phyloP scores from a whole-genome alignment of 768 basidiomycete species.

The Tulasnella sp. region DNA sequence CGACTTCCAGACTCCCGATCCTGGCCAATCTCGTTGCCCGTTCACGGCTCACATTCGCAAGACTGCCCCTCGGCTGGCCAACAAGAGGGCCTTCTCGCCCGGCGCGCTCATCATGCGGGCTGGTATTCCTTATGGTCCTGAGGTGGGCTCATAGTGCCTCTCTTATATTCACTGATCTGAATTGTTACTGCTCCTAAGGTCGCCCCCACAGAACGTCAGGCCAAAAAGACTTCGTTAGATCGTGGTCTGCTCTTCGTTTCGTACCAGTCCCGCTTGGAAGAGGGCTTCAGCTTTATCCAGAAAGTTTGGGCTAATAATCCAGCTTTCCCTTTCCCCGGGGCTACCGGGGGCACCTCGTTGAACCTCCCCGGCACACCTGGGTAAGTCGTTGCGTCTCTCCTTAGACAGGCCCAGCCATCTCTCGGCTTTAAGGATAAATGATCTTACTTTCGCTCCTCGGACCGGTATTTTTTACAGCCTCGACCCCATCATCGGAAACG shows the following conservation, averaged over 20 bases:
- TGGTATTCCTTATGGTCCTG: slow-evolving; percentile 23
- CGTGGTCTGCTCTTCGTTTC: slow-evolving; percentile 24
- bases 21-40: slow-evolving; percentile 18
- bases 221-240: background rate
- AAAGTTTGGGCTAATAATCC: background rate
- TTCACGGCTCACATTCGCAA: slow-evolving; percentile 26
- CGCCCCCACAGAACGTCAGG: background rate
- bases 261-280: slow-evolving; percentile 17
- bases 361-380: background rate
- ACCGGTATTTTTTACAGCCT: background rate
- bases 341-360: background rate
- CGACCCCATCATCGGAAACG: slow-evolving; percentile 22
- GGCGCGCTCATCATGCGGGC: slow-evolving; percentile 21
- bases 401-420: background rate
- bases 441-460: background rate
- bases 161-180: no score
- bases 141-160: background rate
- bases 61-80: slow-evolving; percentile 22
- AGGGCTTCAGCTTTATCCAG: slow-evolving; percentile 11
- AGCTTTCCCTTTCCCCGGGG: background rate
- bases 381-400: background rate
- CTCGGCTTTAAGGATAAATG: background rate
- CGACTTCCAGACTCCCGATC: background rate
- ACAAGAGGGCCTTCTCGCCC: no score
- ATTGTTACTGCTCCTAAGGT: background rate